Evolutionary conservation across 331 rosid species (phyloP).

Genomic region (Quercus phellos): DNA sequence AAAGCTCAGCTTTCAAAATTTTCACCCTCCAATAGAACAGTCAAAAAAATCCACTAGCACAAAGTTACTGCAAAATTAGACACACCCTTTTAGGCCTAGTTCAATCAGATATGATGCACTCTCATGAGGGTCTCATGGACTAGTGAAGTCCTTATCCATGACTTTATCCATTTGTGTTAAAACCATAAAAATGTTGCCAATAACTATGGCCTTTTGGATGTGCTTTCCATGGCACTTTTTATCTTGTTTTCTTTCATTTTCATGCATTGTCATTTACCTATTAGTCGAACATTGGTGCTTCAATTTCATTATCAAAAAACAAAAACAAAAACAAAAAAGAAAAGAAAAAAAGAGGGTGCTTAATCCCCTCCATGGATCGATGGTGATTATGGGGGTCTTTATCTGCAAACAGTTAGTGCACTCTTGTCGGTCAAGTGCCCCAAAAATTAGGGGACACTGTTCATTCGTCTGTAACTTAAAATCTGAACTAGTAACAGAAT

Average conservation of each 20-base stretch:
- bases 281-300: constrained; percentile 9
- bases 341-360: not conserved
- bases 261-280: constrained; percentile 8
- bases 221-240: not conserved
- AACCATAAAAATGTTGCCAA: constrained; percentile 20
- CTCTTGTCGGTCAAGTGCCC: constrained; percentile 46
- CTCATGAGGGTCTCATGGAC: not conserved
- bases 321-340: no score
- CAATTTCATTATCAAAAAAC: no score
- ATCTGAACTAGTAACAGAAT: constrained; percentile 32
- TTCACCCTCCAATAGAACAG: not conserved
- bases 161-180: not conserved
- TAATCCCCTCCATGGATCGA: constrained; percentile 16
- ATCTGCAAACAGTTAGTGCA: constrained; percentile 26
- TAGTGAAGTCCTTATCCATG: constrained; percentile 12
- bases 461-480: constrained; percentile 27
- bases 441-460: constrained; percentile 35
- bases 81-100: constrained; percentile 3
- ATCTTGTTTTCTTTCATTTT: not conserved
- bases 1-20: not conserved
- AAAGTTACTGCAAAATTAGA: not conserved
- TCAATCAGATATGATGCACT: not conserved
- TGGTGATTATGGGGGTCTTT: constrained; percentile 15
- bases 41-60: not conserved
- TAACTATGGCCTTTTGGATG: constrained; percentile 16